Conservation (phyloP, 352 stramenopile species). For the Phytophthora fragariaefolia region DNA sequence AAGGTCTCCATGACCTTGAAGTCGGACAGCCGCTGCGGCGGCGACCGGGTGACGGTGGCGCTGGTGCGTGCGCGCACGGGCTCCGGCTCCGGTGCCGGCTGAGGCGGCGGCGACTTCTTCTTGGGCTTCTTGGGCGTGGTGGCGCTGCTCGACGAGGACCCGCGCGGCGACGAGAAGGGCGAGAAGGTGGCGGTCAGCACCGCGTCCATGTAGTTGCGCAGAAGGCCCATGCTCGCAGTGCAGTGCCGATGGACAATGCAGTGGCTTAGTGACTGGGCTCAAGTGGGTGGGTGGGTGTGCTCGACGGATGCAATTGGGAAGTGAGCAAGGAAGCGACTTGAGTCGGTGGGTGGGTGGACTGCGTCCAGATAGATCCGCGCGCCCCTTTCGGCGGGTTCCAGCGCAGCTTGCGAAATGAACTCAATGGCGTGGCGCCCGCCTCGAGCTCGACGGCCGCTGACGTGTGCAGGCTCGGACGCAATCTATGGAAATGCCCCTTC, state of each 20-base stretch:
- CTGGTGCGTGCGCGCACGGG: conserved; percentile 4
- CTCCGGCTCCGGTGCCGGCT: neutral
- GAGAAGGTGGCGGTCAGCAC: conserved; percentile 36
- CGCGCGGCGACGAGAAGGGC: conserved; percentile 27
- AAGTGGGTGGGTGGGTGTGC: neutral
- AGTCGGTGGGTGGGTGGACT: conserved; percentile 7
- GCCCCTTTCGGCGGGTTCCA: conserved; percentile 27
- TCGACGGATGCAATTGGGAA: conserved; percentile 22
- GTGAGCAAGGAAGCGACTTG: conserved; percentile 26
- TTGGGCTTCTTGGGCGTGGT: conserved; percentile 30
- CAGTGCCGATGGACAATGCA: conserved; percentile 1
- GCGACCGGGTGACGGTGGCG: conserved; percentile 31
- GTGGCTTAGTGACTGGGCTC: neutral
- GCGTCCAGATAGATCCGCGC: conserved; percentile 36
- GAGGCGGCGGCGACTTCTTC: conserved; percentile 16
- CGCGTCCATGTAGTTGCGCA: conserved; percentile 44
- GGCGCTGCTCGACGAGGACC: conserved; percentile 12
- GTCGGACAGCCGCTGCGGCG: conserved; percentile 40
- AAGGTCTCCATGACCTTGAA: conserved; percentile 50
- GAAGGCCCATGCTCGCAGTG: conserved; percentile 33
- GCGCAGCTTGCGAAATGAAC: conserved; percentile 22
- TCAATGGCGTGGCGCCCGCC: no score
- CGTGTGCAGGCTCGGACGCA: neutral
- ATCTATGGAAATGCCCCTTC: conserved; percentile 30
- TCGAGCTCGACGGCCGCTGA: neutral